Base-by-base conservation (phyloP, 2,329 filamentous ascomycete genomes). In the Venturia carpophila region DNA sequence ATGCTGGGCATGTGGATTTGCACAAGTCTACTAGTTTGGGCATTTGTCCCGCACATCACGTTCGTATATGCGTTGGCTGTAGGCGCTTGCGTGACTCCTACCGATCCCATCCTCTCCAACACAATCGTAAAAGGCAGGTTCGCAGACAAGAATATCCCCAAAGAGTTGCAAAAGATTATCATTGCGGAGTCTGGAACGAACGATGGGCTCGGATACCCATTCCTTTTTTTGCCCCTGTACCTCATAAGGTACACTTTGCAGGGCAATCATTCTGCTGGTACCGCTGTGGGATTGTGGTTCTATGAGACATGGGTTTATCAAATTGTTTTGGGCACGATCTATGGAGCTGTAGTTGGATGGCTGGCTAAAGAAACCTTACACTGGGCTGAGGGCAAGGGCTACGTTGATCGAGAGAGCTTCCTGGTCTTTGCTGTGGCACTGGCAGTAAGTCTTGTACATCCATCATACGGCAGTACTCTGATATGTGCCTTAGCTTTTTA, bases 321-420 rank as follows among this genome's bases (percentile, higher is more conserved):
- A 69, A 81, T 87, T 10, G 30, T 84, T 15, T 70, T 87, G 71
- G 79, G 80, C 1, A 75, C 79, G 3, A 76, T 72, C 0, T 84
- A 86, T 67, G 85, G 85, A 0, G 85, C 85, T 1, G 77, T 83
- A 0, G 87, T 94, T 0, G 92, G 92, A 0, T 94, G 88, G 87
- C 68, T 93, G 13, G 90, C 89, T 0, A 92, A 93, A 72, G 86
- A 90, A 71, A 75, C 95, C 62, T 83, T 97, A 42, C 89, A 93
- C 72, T 95, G 87, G 84, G 91, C 91, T 0, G 89, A 95, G 74
- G 83, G 90, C 72, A 87, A 82, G 70, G 89, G 86, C 66, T 95
- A 89, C 71, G 89, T 96, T 34, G 92, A 96, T 71, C 82, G 89
- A 42, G 91, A 96, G 76, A 93, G 89, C 73, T 95, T 96, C 69